Evolutionary conservation across 768 basidiomycete genomes (phyloP).

Genomic region (Mycena vulgaris): DNA sequence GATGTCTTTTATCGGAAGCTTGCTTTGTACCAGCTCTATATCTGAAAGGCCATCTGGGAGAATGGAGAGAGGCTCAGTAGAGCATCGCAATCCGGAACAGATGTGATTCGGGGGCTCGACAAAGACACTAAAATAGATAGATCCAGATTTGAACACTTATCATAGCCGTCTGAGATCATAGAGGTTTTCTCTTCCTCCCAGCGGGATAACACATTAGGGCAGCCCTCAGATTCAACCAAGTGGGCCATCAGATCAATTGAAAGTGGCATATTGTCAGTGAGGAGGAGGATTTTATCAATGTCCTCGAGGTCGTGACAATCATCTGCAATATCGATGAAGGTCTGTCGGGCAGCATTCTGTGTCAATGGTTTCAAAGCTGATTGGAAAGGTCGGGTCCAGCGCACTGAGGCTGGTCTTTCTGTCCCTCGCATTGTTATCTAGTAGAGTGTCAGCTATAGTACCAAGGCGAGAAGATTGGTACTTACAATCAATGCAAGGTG

Average conservation of each 20-base stretch:
- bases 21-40: background rate
- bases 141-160: background rate
- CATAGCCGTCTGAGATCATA: background rate
- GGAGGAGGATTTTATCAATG: background rate
- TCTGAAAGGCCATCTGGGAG: background rate
- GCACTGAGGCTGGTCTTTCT: background rate
- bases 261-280: background rate
- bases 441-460: too few relatives aligned
- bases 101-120: background rate
- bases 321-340: background rate
- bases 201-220: background rate
- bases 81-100: background rate
- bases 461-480: too few relatives aligned
- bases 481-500: too few relatives aligned
- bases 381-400: background rate
- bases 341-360: background rate
- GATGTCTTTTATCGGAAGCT: background rate
- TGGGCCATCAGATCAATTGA: background rate
- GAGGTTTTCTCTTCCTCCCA: background rate
- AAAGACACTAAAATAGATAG: background rate
- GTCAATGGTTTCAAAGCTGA: background rate
- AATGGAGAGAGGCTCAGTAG: background rate
- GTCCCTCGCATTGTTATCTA: background rate
- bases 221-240: background rate
- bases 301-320: background rate